phyloP scores from a whole-genome alignment of 2,329 filamentous ascomycete species.

The Alternaria arbusti region DNA sequence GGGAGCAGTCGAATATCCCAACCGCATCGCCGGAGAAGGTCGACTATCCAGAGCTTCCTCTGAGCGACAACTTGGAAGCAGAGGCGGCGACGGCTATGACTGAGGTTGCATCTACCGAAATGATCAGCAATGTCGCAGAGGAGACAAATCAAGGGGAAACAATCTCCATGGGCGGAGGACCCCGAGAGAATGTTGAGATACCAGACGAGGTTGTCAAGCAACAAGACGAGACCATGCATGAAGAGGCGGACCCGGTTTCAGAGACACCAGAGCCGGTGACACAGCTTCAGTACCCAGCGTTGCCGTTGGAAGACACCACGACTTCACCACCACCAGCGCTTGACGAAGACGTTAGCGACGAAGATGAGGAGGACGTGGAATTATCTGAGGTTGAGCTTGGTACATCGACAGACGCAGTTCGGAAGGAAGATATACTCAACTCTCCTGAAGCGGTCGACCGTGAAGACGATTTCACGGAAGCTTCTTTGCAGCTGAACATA shows the following conservation, averaged over 20 bases:
- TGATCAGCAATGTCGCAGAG: neutral
- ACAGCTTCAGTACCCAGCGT: constrained; percentile 19
- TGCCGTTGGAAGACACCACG: constrained; percentile 5
- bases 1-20: neutral
- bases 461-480: constrained; percentile 39
- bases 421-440: neutral
- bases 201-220: neutral
- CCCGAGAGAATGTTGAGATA: neutral
- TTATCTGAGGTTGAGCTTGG: neutral
- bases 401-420: neutral
- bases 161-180: neutral
- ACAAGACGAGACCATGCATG: neutral
- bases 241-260: neutral
- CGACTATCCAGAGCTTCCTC: constrained; percentile 25
- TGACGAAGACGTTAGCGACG: constrained; percentile 2
- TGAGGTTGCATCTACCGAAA: neutral
- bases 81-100: neutral
- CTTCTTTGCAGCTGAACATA: constrained; percentile 39
- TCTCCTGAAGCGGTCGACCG: neutral
- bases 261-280: neutral
- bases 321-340: neutral
- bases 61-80: neutral
- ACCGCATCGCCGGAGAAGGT: constrained; percentile 16
- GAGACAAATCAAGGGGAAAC: neutral
- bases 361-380: neutral